These are phyloP conservation scores for Teratosphaeria destructans DNA, from an alignment of 2,329 filamentous ascomycete genomes.

Conservation along the genomic window DNA sequence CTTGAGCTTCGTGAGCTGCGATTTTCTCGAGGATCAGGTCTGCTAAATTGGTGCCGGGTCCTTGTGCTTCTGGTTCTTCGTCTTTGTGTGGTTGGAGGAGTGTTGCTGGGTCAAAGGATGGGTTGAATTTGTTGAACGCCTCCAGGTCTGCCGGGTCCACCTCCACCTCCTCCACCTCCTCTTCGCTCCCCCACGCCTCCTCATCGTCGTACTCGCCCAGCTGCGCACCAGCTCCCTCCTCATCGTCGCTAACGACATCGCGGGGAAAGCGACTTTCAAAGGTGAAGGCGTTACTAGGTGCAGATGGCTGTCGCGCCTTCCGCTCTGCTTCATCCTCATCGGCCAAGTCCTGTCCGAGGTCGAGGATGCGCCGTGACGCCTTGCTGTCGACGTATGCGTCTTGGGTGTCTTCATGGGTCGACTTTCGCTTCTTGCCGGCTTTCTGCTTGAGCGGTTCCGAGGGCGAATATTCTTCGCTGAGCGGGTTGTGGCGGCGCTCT, in stretches of 20 bases:
- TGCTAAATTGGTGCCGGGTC: conserved; percentile 62
- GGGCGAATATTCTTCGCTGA: conserved; percentile 77
- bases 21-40: conserved; percentile 93
- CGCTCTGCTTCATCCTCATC: conserved; percentile 62
- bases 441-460: conserved; percentile 62
- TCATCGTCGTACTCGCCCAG: conserved; percentile 42
- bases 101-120: conserved; percentile 58
- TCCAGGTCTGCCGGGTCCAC: conserved; percentile 82
- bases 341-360: conserved; percentile 77
- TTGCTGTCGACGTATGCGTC: conserved; percentile 76
- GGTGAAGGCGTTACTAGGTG: conserved; percentile 57
- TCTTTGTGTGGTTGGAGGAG: conserved; percentile 54
- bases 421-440: conserved; percentile 49
- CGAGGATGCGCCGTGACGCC: conserved; percentile 77
- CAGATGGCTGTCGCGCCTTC: conserved; percentile 31
- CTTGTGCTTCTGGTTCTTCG: conserved; percentile 24
- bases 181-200: conserved; percentile 63
- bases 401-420: conserved; percentile 43
- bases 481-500: conserved; percentile 72
- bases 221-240: conserved; percentile 44
- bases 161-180: conserved; percentile 58
- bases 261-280: conserved; percentile 65
- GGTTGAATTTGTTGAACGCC: conserved; percentile 84
- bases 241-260: conserved; percentile 26
- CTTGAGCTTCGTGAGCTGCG: conserved; percentile 71